phyloP scores from a whole-genome alignment of 1,139 yeast genomes.

The Meyerozyma elateridarum region DNA sequence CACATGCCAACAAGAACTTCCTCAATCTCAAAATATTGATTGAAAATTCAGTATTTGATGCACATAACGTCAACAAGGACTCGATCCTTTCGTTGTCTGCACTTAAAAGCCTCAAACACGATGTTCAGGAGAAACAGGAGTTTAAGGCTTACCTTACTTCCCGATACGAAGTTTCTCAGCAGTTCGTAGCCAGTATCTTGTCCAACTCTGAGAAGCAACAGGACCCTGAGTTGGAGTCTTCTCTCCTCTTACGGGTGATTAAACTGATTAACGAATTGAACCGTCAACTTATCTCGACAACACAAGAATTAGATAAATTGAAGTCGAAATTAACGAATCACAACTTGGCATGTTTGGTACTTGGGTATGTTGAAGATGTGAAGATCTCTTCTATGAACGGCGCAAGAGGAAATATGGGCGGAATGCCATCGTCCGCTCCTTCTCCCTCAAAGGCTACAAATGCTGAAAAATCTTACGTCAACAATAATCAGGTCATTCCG shows the following conservation, averaged over 20 bases:
- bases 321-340: constrained; percentile 31
- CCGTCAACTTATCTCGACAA: constrained; percentile 24
- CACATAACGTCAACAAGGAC: constrained; percentile 32
- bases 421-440: not conserved
- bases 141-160: constrained; percentile 29
- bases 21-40: constrained; percentile 22
- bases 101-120: constrained; percentile 25
- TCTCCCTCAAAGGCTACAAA: not conserved
- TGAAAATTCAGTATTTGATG: constrained; percentile 23
- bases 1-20: constrained; percentile 23
- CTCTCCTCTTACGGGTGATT: constrained; percentile 27
- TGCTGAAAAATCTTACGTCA: not conserved
- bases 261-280: constrained; percentile 33
- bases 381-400: constrained; percentile 17
- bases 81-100: constrained; percentile 31
- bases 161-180: constrained; percentile 31
- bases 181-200: constrained; percentile 29
- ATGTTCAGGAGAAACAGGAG: constrained; percentile 29
- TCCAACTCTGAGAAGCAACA: constrained; percentile 12
- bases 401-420: not conserved
- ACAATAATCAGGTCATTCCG: not conserved
- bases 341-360: constrained; percentile 39
- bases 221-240: constrained; percentile 22
- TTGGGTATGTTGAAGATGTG: constrained; percentile 46
- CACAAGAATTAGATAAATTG: constrained; percentile 29